Conservation (phyloP, 371 early-diverging fungal species). For the Mucor velutinosus region DNA sequence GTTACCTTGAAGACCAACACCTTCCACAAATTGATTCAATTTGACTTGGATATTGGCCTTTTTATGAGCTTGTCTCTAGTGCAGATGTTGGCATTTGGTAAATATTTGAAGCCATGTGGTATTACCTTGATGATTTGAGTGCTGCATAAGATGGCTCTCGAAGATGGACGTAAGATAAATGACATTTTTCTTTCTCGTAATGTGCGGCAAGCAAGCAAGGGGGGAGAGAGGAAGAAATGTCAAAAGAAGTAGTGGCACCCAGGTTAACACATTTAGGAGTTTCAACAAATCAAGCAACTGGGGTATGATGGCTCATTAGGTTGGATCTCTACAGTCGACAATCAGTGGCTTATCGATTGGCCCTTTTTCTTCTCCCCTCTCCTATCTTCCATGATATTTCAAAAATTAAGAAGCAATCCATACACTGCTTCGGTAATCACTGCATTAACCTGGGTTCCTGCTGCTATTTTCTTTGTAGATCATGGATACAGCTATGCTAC, state of each 20-base stretch:
- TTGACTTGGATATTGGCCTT: constrained; percentile 46
- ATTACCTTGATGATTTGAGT: constrained; percentile 18
- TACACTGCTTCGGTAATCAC: constrained; percentile 29
- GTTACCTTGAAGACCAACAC: constrained; percentile 45
- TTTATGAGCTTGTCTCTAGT: constrained; percentile 48
- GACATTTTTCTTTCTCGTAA: constrained; percentile 13
- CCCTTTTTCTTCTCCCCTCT: not conserved
- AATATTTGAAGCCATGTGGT: not conserved
- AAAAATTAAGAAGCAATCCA: constrained; percentile 34
- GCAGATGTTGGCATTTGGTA: not conserved
- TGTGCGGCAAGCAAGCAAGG: not conserved
- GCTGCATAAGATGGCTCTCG: not conserved
- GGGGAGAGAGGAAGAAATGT: not conserved
- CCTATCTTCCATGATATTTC: constrained; percentile 18
- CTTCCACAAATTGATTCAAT: constrained; percentile 45
- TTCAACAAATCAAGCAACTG: not conserved
- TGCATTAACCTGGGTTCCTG: constrained; percentile 62
- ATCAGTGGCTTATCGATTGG: constrained; percentile 9
- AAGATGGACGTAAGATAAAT: constrained; percentile 24
- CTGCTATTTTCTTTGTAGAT: constrained; percentile 59
- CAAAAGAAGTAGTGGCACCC: not conserved
- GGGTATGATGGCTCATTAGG: not conserved
- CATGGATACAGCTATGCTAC: constrained; percentile 65
- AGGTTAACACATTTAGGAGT: not conserved
- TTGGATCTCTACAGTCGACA: not conserved